phyloP scores from a whole-genome alignment of 164 flowering plant species.

The Houttuynia cordata region DNA sequence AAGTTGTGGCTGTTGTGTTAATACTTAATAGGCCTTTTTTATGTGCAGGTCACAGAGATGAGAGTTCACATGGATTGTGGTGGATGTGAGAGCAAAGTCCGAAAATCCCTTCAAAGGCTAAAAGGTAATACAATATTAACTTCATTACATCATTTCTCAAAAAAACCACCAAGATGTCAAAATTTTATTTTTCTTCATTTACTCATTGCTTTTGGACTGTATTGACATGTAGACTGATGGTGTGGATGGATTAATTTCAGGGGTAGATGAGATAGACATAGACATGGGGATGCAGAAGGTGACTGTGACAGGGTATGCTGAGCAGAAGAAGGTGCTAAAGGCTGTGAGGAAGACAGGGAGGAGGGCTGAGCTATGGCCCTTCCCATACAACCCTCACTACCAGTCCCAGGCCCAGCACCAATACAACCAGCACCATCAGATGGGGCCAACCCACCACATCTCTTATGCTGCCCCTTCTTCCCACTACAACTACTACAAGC shows the following conservation, averaged over 20 bases:
- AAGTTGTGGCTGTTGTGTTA: too few relatives aligned
- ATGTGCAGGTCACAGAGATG: slow-evolving; percentile 54
- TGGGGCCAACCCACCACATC: slow-evolving; percentile 2
- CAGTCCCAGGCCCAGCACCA: slow-evolving; percentile 18
- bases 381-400: slow-evolving; percentile 46
- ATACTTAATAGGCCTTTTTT: neutral
- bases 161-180: too few relatives aligned
- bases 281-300: slow-evolving; percentile 71
- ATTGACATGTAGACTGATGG: neutral
- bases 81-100: slow-evolving; percentile 66
- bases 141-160: too few relatives aligned
- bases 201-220: neutral
- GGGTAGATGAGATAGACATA: slow-evolving; percentile 51
- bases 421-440: slow-evolving; percentile 24
- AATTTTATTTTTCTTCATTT: neutral
- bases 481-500: slow-evolving; percentile 48
- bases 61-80: slow-evolving; percentile 64
- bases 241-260: slow-evolving; percentile 16
- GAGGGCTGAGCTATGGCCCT: slow-evolving; percentile 70
- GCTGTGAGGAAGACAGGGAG: slow-evolving; percentile 63
- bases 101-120: slow-evolving; percentile 43
- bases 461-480: slow-evolving; percentile 24
- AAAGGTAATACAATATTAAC: too few relatives aligned
- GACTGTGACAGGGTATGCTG: slow-evolving; percentile 67
- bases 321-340: slow-evolving; percentile 49